Base-by-base conservation (phyloP, 352 stramenopile species). In the Aphanomyces euteiches region DNA sequence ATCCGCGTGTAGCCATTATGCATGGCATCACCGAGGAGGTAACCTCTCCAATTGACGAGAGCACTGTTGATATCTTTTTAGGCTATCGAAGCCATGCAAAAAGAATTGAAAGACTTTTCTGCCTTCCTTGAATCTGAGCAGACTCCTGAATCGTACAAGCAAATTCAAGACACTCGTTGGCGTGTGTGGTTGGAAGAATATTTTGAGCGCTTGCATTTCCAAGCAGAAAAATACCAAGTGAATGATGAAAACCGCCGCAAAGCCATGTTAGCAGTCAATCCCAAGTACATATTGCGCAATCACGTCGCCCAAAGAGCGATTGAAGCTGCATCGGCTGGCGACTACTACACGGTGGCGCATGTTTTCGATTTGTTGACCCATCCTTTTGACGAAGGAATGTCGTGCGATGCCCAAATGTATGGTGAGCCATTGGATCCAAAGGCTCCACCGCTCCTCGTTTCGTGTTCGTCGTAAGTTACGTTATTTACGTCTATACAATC, bases 241-340 rank as follows among this genome's bases (percentile, higher is more conserved):
- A 61, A 38, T 4, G 77, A 74, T 15, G 59, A 74, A 48, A 63
- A 57, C 34, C 64, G 63, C 10, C n/a, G 34, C 56, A n/a, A 45
- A 12, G 70, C 59, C 17, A 96, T 96, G 88, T 73, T 77, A 17
- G 45, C 65, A 2, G 78, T 84, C 5, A 97, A 97, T 66, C 89
- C 90, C 1, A 74, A 88, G 66, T 96, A 90, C 66, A 81, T 96
- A 7, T 73, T 96, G 28, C 87, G 90, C 47, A 97, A 97, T 75
- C 89, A 95, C 60, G 84, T 95, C n/a, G 87, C 84, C 40, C 91
- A 97, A 76, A 79, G 78, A 48, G 88, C 87, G 10, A 97, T 97
- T 28, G 85, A 96, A 19, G 79, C 79, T 28, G 91, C 90, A 1
- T 73, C 85, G 17, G 77, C 79, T 34, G 85, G 88, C 4, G 80